Percentiles rank a stretch among this genome's conserved stretches.
Conservation (phyloP, 495 filamentous ascomycete genomes). For the Aspergillus cristatus region DNA sequence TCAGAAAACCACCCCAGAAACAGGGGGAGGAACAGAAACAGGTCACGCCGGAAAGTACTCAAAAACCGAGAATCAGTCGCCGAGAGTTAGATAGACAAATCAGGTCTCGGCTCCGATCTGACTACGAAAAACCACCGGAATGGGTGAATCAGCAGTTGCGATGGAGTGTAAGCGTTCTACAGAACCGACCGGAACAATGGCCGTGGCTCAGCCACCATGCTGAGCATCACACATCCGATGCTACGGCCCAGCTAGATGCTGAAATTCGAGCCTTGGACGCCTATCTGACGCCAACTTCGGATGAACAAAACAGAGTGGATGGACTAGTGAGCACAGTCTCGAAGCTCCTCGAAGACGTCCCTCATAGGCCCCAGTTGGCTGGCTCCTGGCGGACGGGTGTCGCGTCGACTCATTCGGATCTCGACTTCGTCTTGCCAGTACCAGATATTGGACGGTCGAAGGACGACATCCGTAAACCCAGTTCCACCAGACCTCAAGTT, state of each 20-base stretch:
- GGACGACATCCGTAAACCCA: constrained; percentile 19
- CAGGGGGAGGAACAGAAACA: no score
- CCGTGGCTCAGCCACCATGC: constrained; percentile 23
- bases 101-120: no score
- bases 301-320: constrained; percentile 22
- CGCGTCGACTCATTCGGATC: constrained; percentile 38
- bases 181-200: constrained; percentile 9
- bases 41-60: no score
- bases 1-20: not conserved
- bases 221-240: constrained; percentile 3
- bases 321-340: constrained; percentile 20
- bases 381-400: constrained; percentile 49
- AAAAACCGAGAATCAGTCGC: no score
- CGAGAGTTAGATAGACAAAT: no score
- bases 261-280: constrained; percentile 40
- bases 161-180: constrained; percentile 9
- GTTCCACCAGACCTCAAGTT: constrained; percentile 21
- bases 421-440: constrained; percentile 35
- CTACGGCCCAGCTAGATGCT: constrained; percentile 21
- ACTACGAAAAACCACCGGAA: no score
- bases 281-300: constrained; percentile 28
- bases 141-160: constrained; percentile 1
- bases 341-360: constrained; percentile 9
- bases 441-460: constrained; percentile 12
- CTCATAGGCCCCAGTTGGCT: constrained; percentile 29